Evolutionary conservation across 176 grass and related monocot species (phyloP), one percentile per base, ranked within the genome.

Genomic region (Canna indica): DNA sequence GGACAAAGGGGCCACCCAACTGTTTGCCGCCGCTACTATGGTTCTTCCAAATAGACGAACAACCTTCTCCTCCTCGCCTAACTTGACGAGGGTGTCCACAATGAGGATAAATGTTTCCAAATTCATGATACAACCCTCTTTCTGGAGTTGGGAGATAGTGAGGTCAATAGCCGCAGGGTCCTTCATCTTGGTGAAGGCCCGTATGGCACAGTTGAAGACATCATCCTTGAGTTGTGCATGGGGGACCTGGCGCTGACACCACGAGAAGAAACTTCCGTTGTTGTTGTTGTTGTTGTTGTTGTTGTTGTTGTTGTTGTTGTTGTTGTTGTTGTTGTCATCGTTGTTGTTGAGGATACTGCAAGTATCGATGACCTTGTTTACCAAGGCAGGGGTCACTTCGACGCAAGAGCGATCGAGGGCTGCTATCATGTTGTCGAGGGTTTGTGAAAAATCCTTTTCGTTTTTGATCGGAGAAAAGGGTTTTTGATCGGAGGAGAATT

Each of bases 201-300:
- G 48, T 65, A 85, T 78, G 29, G 84, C 88, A 9, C 61, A 64
- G 53, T 91, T 83, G 30, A 78, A 76, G 25, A 68, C 76, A 11
- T 45, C 79, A 2, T 47, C 70, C 4, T 59, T 66, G 18, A 85
- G 0, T 15, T 17, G 14, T 5, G 9, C 60, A 0, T 7, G 36
- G 6, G 76, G 75, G 41, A 64, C 38, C 79, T 57, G 87, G 27
- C 62, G 73, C 25, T 44, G 82, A 73, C 84, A 87, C 88, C 88
- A 91, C 7, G 76, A 81, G 70, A 87, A 36, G 45, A 87, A 91
- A 31, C 78, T 87, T 80, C 81, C n/a, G n/a, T n/a, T n/a, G n/a
- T n/a, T n/a, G n/a, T n/a, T n/a, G n/a, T n/a, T n/a, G n/a, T n/a
- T n/a, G n/a, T n/a, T n/a, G n/a, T n/a, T n/a, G n/a, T n/a, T n/a